A percentile compares a stretch with the other conserved stretches of the same genome.
Conservation (phyloP, 1,284 basidiomycete genomes). For the Leccinum fuscescens region DNA sequence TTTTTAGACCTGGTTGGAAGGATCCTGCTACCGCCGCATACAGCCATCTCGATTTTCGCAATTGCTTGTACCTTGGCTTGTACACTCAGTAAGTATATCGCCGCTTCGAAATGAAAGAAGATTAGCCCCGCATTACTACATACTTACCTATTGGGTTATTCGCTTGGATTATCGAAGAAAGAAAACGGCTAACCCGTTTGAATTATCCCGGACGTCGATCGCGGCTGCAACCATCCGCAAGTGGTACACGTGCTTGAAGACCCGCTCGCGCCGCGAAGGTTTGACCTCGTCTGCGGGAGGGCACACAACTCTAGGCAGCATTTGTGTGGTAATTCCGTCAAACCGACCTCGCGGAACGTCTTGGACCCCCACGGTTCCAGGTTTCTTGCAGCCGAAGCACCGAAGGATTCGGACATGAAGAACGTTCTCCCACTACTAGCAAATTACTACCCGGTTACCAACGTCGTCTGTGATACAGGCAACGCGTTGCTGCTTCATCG, state of each 20-base stretch:
- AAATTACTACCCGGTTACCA: too few relatives aligned
- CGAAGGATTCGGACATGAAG: background rate
- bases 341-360: background rate
- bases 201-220: background rate
- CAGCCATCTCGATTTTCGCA: background rate
- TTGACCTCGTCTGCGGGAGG: background rate
- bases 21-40: background rate
- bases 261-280: background rate
- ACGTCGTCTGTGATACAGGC: background rate
- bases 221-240: background rate
- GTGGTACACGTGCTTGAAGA: background rate
- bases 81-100: background rate
- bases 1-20: background rate
- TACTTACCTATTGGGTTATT: background rate
- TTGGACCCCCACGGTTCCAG: background rate
- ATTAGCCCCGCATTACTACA: conserved; percentile 3
- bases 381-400: background rate
- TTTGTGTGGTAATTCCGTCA: background rate
- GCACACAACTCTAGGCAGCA: background rate
- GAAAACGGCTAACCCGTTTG: background rate
- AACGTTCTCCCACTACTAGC: background rate
- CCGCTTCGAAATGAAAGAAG: conserved; percentile 23
- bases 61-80: background rate
- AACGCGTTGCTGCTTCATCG: too few relatives aligned
- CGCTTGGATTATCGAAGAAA: background rate